Percentiles rank a stretch among this genome's conserved stretches.
Conservation (phyloP, 208 protist species). For the Trypanosoma melophagium region DNA sequence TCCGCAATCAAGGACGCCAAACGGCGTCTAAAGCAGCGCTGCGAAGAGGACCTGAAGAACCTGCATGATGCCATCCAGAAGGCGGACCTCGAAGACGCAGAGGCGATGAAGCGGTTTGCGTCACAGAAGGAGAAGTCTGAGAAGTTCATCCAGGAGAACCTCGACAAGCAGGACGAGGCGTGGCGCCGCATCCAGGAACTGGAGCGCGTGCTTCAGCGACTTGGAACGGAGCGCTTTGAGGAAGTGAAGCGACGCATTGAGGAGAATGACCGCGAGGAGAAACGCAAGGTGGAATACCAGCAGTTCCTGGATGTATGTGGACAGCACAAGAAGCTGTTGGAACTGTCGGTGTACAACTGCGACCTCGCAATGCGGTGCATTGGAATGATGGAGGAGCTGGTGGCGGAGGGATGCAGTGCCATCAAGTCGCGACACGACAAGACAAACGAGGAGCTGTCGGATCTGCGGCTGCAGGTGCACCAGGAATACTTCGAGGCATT, state of each 20-base stretch:
- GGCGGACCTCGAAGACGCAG: constrained; percentile 76
- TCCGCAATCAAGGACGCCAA: constrained; percentile 80
- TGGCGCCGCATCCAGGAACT: constrained; percentile 83
- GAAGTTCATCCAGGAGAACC: constrained; percentile 64
- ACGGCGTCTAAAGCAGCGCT: constrained; percentile 72
- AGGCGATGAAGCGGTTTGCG: constrained; percentile 75
- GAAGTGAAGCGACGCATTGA: constrained; percentile 86
- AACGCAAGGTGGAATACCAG: constrained; percentile 81
- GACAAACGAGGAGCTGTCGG: constrained; percentile 60
- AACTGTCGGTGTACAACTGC: constrained; percentile 84
- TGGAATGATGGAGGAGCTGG: constrained; percentile 71
- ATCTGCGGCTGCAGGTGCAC: constrained; percentile 62
- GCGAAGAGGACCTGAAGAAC: constrained; percentile 72
- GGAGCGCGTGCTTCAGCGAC: constrained; percentile 70
- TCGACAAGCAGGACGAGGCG: constrained; percentile 71
- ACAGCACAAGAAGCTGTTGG: constrained; percentile 77
- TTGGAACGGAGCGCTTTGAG: constrained; percentile 80
- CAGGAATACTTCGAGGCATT: constrained; percentile 74
- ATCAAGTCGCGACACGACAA: constrained; percentile 78
- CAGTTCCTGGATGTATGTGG: constrained; percentile 82
- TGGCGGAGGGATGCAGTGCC: constrained; percentile 65
- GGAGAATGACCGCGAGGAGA: constrained; percentile 82
- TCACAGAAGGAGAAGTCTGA: constrained; percentile 76
- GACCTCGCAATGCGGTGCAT: constrained; percentile 66
- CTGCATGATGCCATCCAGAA: constrained; percentile 81